Conservation (phyloP, 192 early-diverging fungal species). For the Linnemannia exigua region DNA sequence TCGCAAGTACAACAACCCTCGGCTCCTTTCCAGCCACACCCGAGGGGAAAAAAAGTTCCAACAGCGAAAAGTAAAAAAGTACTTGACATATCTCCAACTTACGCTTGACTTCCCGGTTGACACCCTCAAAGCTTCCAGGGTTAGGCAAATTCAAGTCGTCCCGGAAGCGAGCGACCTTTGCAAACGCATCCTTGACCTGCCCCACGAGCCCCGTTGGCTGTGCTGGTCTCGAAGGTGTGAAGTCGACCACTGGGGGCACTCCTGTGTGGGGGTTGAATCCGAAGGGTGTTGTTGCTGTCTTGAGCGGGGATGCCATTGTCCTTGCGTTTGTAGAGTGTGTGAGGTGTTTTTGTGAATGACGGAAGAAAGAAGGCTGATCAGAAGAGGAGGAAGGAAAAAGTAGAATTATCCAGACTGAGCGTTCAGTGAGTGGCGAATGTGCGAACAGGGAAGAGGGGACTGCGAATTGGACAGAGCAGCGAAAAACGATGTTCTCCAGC, state of each 20-base stretch:
- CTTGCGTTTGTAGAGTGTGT: background rate
- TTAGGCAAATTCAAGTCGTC: constrained; percentile 73
- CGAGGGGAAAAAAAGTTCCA: no score
- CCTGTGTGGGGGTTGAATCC: constrained; percentile 48
- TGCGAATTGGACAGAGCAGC: background rate
- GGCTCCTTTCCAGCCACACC: no score
- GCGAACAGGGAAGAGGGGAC: background rate
- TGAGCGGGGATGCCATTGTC: constrained; percentile 31
- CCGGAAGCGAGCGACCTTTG: constrained; percentile 49
- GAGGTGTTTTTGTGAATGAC: background rate
- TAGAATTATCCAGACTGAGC: background rate
- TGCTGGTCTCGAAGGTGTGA: background rate
- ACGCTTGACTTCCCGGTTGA: constrained; percentile 89
- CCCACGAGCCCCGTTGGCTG: constrained; percentile 23
- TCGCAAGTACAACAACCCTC: no score
- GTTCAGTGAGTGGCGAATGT: background rate
- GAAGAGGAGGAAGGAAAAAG: background rate
- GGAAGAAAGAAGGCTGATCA: background rate
- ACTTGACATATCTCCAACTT: no score
- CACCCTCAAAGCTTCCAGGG: constrained; percentile 86
- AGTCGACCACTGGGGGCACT: constrained; percentile 10
- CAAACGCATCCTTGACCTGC: constrained; percentile 43
- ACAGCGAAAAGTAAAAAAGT: no score
- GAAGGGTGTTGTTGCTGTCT: constrained; percentile 53
- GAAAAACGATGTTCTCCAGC: background rate